Conservation (phyloP, 1,284 basidiomycete genomes). For the Ganoderma sp. region DNA sequence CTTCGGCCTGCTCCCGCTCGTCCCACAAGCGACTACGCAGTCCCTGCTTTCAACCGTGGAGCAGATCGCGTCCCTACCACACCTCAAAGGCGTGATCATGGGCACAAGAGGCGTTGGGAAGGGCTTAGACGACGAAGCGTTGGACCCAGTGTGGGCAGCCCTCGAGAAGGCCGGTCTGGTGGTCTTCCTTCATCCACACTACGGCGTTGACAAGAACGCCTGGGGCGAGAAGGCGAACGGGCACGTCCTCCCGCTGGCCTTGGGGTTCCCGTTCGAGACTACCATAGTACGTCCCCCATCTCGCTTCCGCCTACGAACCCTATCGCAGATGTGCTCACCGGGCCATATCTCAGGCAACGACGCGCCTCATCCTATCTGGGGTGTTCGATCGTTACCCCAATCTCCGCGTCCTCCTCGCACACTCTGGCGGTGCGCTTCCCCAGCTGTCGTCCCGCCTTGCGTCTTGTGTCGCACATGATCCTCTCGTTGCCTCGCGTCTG, state of each 20-base stretch:
- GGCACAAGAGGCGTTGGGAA: constrained; percentile 79
- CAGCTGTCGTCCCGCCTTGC: constrained; percentile 82
- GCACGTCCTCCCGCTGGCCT: constrained; percentile 82
- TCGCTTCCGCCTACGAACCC: background rate
- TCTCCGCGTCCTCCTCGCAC: constrained; percentile 79
- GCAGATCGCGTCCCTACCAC: constrained; percentile 67
- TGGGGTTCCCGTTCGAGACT: constrained; percentile 90
- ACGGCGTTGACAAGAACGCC: constrained; percentile 68
- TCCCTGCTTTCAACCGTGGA: constrained; percentile 67
- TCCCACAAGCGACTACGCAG: constrained; percentile 60
- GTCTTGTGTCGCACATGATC: constrained; percentile 85
- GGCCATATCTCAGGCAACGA: constrained; percentile 59
- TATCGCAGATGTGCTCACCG: background rate
- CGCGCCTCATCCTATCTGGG: constrained; percentile 81
- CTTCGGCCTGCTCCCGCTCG: constrained; percentile 85
- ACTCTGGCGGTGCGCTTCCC: constrained; percentile 84
- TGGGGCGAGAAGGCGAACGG: constrained; percentile 83
- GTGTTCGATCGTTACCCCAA: constrained; percentile 78
- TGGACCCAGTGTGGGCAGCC: constrained; percentile 81
- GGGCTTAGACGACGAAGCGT: constrained; percentile 77
- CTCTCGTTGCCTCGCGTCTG: constrained; percentile 72
- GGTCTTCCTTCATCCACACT: constrained; percentile 84
- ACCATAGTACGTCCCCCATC: constrained; percentile 65
- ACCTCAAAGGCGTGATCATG: constrained; percentile 82
- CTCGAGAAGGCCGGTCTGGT: constrained; percentile 71